These are phyloP conservation scores for Podaxis sp. DNA, from an alignment of 768 basidiomycete species.

Conservation along the genomic window DNA sequence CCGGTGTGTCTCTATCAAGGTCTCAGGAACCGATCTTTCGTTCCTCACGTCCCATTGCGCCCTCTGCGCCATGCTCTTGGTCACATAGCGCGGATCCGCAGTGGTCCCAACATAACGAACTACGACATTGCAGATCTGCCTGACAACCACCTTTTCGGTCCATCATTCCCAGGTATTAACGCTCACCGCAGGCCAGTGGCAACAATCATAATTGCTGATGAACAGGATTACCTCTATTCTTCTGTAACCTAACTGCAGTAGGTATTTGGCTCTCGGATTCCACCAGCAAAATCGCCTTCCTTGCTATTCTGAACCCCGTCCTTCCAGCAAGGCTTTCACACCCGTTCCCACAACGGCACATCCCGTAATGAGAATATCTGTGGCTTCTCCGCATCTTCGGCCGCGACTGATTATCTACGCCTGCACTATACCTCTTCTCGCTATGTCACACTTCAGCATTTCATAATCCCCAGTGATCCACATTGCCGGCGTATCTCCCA, in stretches of 20 bases:
- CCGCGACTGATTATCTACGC: neutral
- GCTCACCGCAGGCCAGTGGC: neutral
- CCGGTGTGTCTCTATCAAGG: neutral
- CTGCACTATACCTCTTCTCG: neutral
- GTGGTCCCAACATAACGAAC: neutral
- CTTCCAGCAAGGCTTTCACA: neutral
- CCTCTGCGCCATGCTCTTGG: neutral
- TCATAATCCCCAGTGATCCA: neutral
- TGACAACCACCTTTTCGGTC: neutral
- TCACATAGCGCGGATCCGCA: neutral
- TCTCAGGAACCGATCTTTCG: neutral
- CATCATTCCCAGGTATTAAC: neutral
- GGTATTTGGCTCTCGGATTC: too few relatives aligned
- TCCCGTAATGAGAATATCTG: neutral
- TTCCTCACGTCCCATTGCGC: neutral
- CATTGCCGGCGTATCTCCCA: neutral
- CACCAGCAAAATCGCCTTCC: too few relatives aligned
- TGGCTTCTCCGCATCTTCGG: neutral
- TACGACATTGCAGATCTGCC: neutral
- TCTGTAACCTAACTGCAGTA: too few relatives aligned
- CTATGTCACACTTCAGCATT: neutral
- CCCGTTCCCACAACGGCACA: neutral
- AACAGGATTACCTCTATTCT: too few relatives aligned
- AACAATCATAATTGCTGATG: neutral
- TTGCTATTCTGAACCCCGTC: too few relatives aligned